Percentiles rank a stretch among this genome's conserved stretches.
These are phyloP conservation scores for Elongisporangium undulatum DNA, from an alignment of 352 stramenopile species.

Conservation along the genomic window DNA sequence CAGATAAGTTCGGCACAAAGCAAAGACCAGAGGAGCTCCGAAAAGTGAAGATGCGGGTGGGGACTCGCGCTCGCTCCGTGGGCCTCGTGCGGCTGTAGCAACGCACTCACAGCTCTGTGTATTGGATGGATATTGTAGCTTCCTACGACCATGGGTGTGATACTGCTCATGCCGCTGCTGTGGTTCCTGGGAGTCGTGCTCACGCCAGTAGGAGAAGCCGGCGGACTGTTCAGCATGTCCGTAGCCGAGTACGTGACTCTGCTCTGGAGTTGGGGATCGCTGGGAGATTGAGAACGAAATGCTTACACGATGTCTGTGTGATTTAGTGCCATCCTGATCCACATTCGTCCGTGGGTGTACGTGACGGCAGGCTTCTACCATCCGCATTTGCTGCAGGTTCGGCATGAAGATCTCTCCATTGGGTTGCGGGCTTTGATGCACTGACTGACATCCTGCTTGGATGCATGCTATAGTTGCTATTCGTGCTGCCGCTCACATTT, in stretches of 20 bases:
- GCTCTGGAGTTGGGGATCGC: not conserved
- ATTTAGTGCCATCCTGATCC: slow-evolving; percentile 69
- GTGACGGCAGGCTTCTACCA: slow-evolving; percentile 85
- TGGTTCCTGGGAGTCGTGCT: slow-evolving; percentile 74
- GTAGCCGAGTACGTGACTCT: slow-evolving; percentile 62
- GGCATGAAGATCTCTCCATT: not conserved
- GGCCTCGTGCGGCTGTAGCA: not conserved
- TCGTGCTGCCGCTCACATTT: slow-evolving; percentile 62
- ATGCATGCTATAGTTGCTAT: slow-evolving; percentile 35
- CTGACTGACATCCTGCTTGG: slow-evolving; percentile 3
- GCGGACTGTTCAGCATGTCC: slow-evolving; percentile 70
- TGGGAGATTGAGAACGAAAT: not conserved
- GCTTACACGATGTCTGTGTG: not conserved
- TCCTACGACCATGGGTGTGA: slow-evolving; percentile 57
- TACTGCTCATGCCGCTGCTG: slow-evolving; percentile 57
- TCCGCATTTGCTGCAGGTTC: slow-evolving; percentile 67
- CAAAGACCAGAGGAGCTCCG: not conserved
- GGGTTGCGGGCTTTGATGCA: not conserved
- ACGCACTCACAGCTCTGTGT: not conserved
- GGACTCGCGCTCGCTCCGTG: not conserved
- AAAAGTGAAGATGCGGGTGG: not conserved
- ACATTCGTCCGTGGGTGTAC: slow-evolving; percentile 87
- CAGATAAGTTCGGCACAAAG: not conserved
- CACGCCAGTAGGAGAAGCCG: slow-evolving; percentile 59
- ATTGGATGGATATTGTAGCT: slow-evolving; percentile 29